phyloP scores from a whole-genome alignment of 176 grass and related monocot genomes.

The Carex myosuroides region DNA sequence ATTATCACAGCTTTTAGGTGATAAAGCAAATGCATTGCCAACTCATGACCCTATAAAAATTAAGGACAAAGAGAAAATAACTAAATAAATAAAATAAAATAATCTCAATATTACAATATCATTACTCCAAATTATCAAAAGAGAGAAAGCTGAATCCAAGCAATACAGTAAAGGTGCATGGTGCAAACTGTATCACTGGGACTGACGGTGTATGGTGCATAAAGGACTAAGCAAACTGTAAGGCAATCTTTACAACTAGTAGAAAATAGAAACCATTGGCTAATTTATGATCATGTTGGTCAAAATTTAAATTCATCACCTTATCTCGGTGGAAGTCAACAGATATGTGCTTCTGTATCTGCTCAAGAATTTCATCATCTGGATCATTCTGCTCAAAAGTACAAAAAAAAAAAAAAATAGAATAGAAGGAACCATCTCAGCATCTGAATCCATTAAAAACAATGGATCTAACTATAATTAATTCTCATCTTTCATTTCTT shows the following conservation, averaged over 20 bases:
- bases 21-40: slow-evolving; percentile 90
- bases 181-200: background rate
- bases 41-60: slow-evolving; percentile 61
- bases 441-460: background rate
- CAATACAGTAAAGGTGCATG: background rate
- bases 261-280: background rate
- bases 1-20: slow-evolving; percentile 43
- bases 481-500: background rate
- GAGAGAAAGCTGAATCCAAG: background rate
- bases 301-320: slow-evolving; percentile 39
- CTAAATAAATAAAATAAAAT: slow-evolving; percentile 1
- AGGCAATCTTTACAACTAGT: background rate
- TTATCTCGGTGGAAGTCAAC: slow-evolving; percentile 63
- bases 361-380: slow-evolving; percentile 68
- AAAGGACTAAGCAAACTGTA: background rate
- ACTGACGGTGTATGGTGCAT: background rate
- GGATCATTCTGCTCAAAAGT: slow-evolving; percentile 44
- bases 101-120: background rate
- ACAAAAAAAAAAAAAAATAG: slow-evolving; percentile 13
- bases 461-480: background rate
- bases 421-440: background rate
- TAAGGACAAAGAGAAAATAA: background rate
- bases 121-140: background rate
- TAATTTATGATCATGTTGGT: background rate
- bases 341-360: slow-evolving; percentile 69